Percentiles rank a stretch among this genome's conserved stretches.
These are phyloP conservation scores for Prototheca wickerhamii DNA, from an alignment of 163 green algal genomes.

Conservation along the genomic window DNA sequence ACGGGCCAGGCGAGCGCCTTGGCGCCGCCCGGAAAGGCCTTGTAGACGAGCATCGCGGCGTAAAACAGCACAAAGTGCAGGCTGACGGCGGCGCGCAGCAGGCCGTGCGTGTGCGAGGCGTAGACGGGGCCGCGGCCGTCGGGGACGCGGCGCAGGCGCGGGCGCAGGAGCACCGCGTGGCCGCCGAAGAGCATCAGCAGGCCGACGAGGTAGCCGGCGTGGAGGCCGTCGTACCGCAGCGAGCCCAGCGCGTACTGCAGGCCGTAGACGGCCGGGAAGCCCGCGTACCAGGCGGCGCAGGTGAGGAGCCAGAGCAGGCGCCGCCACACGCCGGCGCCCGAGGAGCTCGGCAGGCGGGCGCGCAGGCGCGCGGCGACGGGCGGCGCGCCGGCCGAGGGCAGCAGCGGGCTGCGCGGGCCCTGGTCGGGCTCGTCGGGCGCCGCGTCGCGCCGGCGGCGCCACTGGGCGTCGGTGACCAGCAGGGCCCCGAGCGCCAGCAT, in stretches of 20 bases:
- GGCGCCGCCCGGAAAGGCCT: background rate
- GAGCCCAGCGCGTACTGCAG: constrained; percentile 7
- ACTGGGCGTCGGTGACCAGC: background rate
- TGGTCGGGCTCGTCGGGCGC: too few species aligned
- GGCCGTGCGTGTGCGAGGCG: background rate
- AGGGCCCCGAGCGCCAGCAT: background rate
- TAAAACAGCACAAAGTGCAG: constrained; percentile 7
- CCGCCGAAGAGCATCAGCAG: background rate
- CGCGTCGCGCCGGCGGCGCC: too few species aligned
- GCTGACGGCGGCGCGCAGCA: constrained; percentile 6
- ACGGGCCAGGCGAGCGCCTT: background rate
- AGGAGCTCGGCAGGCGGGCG: background rate
- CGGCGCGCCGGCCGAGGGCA: too few species aligned
- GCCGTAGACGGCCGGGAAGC: constrained; percentile 3
- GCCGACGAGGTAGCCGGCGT: constrained; percentile 5
- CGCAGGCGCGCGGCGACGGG: background rate
- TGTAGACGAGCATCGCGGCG: background rate
- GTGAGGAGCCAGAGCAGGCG: background rate
- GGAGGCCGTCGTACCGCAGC: constrained; percentile 2
- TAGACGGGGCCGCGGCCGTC: background rate
- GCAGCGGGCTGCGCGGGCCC: background rate
- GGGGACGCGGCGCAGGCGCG: background rate
- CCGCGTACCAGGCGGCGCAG: background rate
- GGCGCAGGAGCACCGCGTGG: background rate
- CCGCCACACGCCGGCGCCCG: background rate